These are phyloP conservation scores for Russula virescens DNA, from an alignment of 768 basidiomycete genomes.

Conservation along the genomic window DNA sequence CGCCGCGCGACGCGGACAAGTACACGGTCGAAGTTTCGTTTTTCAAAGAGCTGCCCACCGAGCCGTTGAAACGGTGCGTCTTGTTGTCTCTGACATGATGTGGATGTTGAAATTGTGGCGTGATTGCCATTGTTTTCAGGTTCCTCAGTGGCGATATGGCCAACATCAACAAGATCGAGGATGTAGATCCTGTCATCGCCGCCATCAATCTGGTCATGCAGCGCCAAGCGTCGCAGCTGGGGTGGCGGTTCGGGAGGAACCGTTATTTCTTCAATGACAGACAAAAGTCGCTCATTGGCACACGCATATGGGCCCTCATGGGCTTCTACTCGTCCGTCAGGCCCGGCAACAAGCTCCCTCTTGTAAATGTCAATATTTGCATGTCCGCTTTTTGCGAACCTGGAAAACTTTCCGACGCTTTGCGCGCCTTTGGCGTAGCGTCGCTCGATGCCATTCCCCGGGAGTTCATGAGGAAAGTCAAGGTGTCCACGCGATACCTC, in stretches of 20 bases:
- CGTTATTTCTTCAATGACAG: slow-evolving; percentile 53
- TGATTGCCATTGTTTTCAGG: slow-evolving; percentile 31
- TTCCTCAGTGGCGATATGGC: slow-evolving; percentile 51
- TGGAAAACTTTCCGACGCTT: slow-evolving; percentile 56
- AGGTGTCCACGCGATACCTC: slow-evolving; percentile 50
- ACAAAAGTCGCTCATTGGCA: slow-evolving; percentile 29
- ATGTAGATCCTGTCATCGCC: slow-evolving; percentile 53
- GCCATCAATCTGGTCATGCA: slow-evolving; percentile 62
- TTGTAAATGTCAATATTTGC: slow-evolving; percentile 51
- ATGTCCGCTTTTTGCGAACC: slow-evolving; percentile 53
- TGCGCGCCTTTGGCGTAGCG: slow-evolving; percentile 41
- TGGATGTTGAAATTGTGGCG: not conserved
- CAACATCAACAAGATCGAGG: slow-evolving; percentile 42
- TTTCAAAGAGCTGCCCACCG: slow-evolving; percentile 30
- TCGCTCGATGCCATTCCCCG: slow-evolving; percentile 43
- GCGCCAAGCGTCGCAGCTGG: slow-evolving; percentile 47
- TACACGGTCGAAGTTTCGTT: slow-evolving; percentile 38
- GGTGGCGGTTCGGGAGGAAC: slow-evolving; percentile 59
- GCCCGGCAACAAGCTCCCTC: slow-evolving; percentile 42
- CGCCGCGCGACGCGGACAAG: slow-evolving; percentile 34
- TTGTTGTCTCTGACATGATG: not conserved
- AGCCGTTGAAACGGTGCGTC: slow-evolving; percentile 34
- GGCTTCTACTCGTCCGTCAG: slow-evolving; percentile 50
- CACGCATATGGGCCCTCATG: slow-evolving; percentile 40
- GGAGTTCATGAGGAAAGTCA: slow-evolving; percentile 47